phyloP scores from a whole-genome alignment of 1,139 yeast species.

The Pichia cactophila region DNA sequence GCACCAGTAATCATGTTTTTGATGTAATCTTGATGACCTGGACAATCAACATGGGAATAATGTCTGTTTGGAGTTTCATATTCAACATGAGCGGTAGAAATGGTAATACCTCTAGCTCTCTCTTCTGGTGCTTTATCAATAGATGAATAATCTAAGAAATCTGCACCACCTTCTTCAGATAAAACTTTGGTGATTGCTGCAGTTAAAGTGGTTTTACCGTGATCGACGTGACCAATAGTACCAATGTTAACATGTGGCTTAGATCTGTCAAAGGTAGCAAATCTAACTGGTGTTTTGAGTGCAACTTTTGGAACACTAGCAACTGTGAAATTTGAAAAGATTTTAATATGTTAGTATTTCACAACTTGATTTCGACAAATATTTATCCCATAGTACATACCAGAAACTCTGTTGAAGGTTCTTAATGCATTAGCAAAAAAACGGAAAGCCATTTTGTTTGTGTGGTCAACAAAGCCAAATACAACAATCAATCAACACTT shows the following conservation, averaged over 20 bases:
- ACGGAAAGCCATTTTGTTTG: slow-evolving; percentile 25
- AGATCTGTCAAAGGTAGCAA: slow-evolving; percentile 76
- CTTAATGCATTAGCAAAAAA: slow-evolving; percentile 24
- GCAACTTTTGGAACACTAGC: slow-evolving; percentile 17
- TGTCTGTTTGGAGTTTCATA: slow-evolving; percentile 90
- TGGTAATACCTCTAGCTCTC: slow-evolving; percentile 99
- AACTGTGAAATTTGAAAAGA: slow-evolving; percentile 3
- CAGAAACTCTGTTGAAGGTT: slow-evolving; percentile 23
- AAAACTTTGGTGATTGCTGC: slow-evolving; percentile 98
- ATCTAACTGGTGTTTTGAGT: slow-evolving; percentile 31
- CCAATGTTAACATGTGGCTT: slow-evolving; percentile 97
- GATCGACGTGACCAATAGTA: slow-evolving; percentile 96
- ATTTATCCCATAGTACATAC: slow-evolving; percentile 11
- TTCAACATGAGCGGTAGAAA: slow-evolving; percentile 95
- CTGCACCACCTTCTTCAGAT: slow-evolving; percentile 83
- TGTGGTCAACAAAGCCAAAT: neutral
- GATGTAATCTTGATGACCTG: slow-evolving; percentile 98
- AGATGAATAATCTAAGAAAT: slow-evolving; percentile 83
- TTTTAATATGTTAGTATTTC: neutral
- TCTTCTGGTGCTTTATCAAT: slow-evolving; percentile 99
- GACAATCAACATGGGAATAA: slow-evolving; percentile 96
- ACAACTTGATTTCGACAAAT: neutral
- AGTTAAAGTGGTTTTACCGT: slow-evolving; percentile 96
- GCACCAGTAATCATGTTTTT: slow-evolving; percentile 99
- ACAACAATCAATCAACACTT: neutral